phyloP scores from a whole-genome alignment of 179 eudicot species.

The Spinacia oleracea region DNA sequence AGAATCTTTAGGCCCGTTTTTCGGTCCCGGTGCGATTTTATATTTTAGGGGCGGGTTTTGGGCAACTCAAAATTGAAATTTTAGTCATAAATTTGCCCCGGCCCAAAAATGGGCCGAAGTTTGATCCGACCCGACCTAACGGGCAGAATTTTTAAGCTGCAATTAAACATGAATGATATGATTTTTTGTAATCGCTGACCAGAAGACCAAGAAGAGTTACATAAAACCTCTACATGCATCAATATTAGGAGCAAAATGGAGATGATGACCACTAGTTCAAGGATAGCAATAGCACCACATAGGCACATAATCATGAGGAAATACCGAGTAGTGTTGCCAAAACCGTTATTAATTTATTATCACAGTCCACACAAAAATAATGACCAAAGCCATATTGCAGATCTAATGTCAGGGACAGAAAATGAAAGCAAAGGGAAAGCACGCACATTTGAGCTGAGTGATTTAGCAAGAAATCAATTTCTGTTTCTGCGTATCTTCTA shows the following conservation, averaged over 20 bases:
- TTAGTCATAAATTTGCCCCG: too few relatives aligned
- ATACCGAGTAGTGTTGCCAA: not conserved
- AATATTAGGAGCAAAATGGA: not conserved
- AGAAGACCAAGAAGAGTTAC: not conserved
- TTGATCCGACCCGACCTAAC: too few relatives aligned
- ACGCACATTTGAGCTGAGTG: not conserved
- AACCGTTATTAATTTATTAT: not conserved
- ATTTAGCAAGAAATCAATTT: not conserved
- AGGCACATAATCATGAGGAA: not conserved
- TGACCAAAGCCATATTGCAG: not conserved
- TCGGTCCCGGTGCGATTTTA: too few relatives aligned
- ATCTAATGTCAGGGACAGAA: not conserved
- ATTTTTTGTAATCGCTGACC: not conserved
- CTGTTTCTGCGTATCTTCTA: not conserved
- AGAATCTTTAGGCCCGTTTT: too few relatives aligned
- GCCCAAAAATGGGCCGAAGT: too few relatives aligned
- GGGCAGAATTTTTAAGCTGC: too few relatives aligned
- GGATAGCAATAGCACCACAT: too few relatives aligned
- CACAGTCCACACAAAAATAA: not conserved
- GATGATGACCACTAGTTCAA: too few relatives aligned
- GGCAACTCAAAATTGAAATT: too few relatives aligned
- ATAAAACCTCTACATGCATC: not conserved
- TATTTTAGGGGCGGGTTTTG: too few relatives aligned
- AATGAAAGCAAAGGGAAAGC: not conserved
- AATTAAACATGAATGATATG: constrained; percentile 3